These are phyloP conservation scores for Cryptosporidium ubiquitum DNA, from an alignment of 169 alveolate genomes.

Conservation along the genomic window DNA sequence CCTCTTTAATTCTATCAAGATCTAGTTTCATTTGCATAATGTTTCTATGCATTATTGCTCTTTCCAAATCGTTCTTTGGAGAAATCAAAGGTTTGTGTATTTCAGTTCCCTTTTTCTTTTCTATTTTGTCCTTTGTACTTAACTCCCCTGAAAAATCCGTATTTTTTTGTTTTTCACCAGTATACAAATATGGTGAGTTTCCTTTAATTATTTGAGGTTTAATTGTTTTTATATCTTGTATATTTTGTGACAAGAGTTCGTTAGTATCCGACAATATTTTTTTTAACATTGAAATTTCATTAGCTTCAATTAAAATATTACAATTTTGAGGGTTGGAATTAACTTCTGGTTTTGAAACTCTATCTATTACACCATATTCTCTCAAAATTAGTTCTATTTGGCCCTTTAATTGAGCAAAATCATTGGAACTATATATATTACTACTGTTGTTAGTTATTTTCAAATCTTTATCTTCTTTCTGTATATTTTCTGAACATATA, in stretches of 20 bases:
- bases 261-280: constrained; percentile 3
- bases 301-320: neutral
- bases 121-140: neutral
- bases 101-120: neutral
- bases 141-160: neutral
- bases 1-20: constrained; percentile 23
- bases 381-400: constrained; percentile 33
- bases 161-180: neutral
- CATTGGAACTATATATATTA: neutral
- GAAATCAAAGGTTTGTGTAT: neutral
- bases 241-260: constrained; percentile 1
- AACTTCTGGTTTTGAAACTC: neutral
- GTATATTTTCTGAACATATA: neutral
- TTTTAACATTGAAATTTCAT: constrained; percentile 1
- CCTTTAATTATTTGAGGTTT: neutral
- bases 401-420: neutral
- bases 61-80: constrained; percentile 18
- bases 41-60: constrained; percentile 23
- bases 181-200: neutral
- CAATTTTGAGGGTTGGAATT: neutral
- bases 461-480: neutral
- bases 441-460: neutral
- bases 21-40: constrained; percentile 56
- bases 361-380: constrained; percentile 29
- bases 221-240: neutral